Evolutionary conservation across 352 stramenopile species (phyloP).

Genomic region (Halophytophthora polymorphica): DNA sequence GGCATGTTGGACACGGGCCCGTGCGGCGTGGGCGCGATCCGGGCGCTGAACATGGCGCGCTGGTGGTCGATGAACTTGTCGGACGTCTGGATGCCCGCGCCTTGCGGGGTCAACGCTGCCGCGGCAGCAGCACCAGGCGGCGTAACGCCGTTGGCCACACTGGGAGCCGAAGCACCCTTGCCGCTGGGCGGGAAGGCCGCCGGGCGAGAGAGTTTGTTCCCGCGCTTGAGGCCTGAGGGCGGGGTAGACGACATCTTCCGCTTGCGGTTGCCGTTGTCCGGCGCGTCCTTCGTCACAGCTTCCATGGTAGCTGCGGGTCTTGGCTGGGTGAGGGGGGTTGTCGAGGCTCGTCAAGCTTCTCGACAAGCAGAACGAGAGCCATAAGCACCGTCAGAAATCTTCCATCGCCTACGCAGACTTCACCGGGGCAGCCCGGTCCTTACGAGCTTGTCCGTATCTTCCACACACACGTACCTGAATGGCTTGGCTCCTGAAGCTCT

Average conservation of each 20-base stretch:
- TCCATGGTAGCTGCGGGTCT: constrained; percentile 22
- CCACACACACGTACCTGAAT: background rate
- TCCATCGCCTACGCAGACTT: no score
- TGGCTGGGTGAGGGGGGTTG: constrained; percentile 1
- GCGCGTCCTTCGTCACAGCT: constrained; percentile 23
- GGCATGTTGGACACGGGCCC: constrained; percentile 76
- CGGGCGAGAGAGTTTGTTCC: constrained; percentile 49
- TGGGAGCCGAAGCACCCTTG: constrained; percentile 4
- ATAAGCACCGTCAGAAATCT: no score
- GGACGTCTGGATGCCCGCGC: constrained; percentile 49
- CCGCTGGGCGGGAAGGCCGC: constrained; percentile 8
- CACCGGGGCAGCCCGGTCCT: no score
- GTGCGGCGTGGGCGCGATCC: constrained; percentile 76
- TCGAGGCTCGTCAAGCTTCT: background rate
- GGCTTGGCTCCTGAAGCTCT: no score
- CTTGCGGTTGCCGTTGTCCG: constrained; percentile 56
- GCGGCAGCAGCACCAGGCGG: constrained; percentile 17
- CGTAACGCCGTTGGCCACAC: constrained; percentile 36
- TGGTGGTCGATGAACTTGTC: constrained; percentile 78
- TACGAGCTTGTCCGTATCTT: constrained; percentile 4
- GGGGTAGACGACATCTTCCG: constrained; percentile 62
- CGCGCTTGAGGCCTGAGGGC: constrained; percentile 39
- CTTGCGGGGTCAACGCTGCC: constrained; percentile 29
- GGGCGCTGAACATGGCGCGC: constrained; percentile 66
- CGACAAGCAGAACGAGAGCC: no score